A percentile compares a stretch with the other conserved stretches of the same genome.
Evolutionary conservation across 75 land plant species (phyloP).

Genomic region (Isoetes taiwanensis): DNA sequence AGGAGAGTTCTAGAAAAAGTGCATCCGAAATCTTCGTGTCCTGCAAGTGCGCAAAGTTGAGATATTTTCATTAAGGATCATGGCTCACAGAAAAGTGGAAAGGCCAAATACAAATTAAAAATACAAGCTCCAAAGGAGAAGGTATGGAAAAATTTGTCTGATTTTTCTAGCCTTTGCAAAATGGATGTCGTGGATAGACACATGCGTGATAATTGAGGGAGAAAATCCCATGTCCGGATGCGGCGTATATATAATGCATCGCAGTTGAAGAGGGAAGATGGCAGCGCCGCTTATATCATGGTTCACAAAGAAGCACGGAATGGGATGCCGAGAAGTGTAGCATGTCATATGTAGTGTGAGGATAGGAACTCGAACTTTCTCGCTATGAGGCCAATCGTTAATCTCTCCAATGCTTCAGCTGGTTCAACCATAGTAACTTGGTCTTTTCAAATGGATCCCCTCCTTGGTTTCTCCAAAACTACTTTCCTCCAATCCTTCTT

Average conservation of each 20-base stretch:
- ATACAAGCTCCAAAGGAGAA: conserved; percentile 19
- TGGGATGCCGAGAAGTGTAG: conserved; percentile 19
- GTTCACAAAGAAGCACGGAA: conserved; percentile 29
- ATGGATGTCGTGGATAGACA: conserved; percentile 33
- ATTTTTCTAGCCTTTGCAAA: conserved; percentile 13
- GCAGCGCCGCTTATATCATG: conserved; percentile 35
- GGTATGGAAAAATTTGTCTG: conserved; percentile 20
- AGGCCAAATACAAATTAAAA: conserved; percentile 11
- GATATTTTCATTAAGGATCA: too few species aligned
- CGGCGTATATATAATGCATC: conserved; percentile 24
- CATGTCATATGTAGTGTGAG: conserved; percentile 23
- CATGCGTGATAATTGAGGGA: conserved; percentile 16
- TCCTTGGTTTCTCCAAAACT: conserved; percentile 8
- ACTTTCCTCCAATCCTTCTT: too few species aligned
- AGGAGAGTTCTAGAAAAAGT: too few species aligned
- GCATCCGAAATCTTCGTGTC: too few species aligned
- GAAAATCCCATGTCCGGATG: conserved; percentile 22
- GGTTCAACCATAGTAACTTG: conserved; percentile 22
- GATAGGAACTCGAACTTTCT: conserved; percentile 27
- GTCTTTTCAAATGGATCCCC: conserved; percentile 24
- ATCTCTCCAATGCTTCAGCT: conserved; percentile 17
- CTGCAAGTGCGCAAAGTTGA: too few species aligned
- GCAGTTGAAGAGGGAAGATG: conserved; percentile 29
- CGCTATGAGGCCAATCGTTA: conserved; percentile 22
- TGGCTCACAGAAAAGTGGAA: too few species aligned